Conservation (phyloP, 371 early-diverging fungal species). For the Gilbertella persicaria region DNA sequence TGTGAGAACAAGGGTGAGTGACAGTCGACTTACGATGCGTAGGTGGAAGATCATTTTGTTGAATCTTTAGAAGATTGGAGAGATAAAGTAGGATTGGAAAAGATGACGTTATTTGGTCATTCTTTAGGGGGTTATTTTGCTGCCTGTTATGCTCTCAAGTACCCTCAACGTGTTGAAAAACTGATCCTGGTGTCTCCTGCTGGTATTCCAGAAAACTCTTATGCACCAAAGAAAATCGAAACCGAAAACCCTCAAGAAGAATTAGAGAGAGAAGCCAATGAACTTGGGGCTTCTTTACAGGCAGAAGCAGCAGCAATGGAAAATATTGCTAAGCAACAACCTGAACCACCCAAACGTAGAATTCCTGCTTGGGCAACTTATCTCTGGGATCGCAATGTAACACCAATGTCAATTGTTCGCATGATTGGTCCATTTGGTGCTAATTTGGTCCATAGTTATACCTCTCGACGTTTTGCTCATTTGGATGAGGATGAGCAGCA, state of each 20-base stretch:
- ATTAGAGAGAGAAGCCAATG: slow-evolving; percentile 33
- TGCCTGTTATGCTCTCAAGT: slow-evolving; percentile 82
- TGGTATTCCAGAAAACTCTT: slow-evolving; percentile 59
- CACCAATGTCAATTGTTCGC: slow-evolving; percentile 85
- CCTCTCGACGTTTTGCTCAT: slow-evolving; percentile 68
- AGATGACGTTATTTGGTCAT: slow-evolving; percentile 85
- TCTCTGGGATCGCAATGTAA: slow-evolving; percentile 76
- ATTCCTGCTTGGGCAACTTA: slow-evolving; percentile 53
- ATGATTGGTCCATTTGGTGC: slow-evolving; percentile 79
- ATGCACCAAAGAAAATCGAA: slow-evolving; percentile 26
- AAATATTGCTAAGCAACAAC: slow-evolving; percentile 16
- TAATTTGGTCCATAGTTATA: slow-evolving; percentile 68
- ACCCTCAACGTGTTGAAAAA: slow-evolving; percentile 88
- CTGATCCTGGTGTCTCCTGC: slow-evolving; percentile 89
- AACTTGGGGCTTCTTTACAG: slow-evolving; percentile 32
- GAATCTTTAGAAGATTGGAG: slow-evolving; percentile 93
- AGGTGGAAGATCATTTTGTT: slow-evolving; percentile 87
- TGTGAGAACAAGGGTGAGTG: slow-evolving; percentile 3
- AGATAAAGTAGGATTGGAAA: slow-evolving; percentile 70
- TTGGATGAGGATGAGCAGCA: slow-evolving; percentile 64
- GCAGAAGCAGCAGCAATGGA: slow-evolving; percentile 31
- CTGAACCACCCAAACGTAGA: slow-evolving; percentile 21
- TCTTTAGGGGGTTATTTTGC: slow-evolving; percentile 90
- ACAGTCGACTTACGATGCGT: not conserved
- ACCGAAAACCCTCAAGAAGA: slow-evolving; percentile 30